Base-by-base conservation (phyloP, 208 protist genomes). In the Crithidia acanthocephali region DNA sequence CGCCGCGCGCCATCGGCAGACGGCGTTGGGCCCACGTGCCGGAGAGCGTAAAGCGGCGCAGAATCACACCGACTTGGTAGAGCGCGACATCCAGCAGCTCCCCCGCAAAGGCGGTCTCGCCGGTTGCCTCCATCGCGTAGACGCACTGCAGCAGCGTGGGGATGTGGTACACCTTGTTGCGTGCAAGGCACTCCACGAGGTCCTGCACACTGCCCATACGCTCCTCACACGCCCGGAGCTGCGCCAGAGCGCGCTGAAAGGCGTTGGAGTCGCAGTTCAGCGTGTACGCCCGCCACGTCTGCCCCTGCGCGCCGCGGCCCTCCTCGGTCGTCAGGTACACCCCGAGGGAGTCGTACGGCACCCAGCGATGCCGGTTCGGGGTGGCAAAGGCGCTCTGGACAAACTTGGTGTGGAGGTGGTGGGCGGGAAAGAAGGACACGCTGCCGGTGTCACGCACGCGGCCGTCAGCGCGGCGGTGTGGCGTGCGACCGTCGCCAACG, bases 301-400 rank as follows among this genome's bases (percentile, higher is more conserved):
- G 48, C 23, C 57, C 60, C 20, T 50, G 20, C 22, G 47, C 33
- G 15, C 71, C 70, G 50, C 32, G 48, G 28, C 11, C 47, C 37
- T 77, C 63, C 51, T 59, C 65, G 1, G 53, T 65, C 18, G 65
- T 82, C n/a, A 96, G 55, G 40, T 66, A 78, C 1, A 85, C 64
- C 4, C 88, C 92, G 9, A 90, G 77, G 27, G 64, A 67, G 74
- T 96, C 83, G 70, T 85, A 96, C 13, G 84, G 87, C 5, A 85
- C 79, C 90, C 92, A 96, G 32, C 84, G 85, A 59, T 93, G 84
- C 32, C 83, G 83, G 59, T 94, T 92, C 11, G 92, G 87, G 27
- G 89, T 93, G 37, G 85, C 87, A 23, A 96, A 74, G 2, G 79
- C 65, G 66, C 83, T 93, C 42, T 72, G 68, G 10, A 80, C 56